These are phyloP conservation scores for Microsporum audouinii DNA, from an alignment of 2,329 filamentous ascomycete species.

Conservation along the genomic window DNA sequence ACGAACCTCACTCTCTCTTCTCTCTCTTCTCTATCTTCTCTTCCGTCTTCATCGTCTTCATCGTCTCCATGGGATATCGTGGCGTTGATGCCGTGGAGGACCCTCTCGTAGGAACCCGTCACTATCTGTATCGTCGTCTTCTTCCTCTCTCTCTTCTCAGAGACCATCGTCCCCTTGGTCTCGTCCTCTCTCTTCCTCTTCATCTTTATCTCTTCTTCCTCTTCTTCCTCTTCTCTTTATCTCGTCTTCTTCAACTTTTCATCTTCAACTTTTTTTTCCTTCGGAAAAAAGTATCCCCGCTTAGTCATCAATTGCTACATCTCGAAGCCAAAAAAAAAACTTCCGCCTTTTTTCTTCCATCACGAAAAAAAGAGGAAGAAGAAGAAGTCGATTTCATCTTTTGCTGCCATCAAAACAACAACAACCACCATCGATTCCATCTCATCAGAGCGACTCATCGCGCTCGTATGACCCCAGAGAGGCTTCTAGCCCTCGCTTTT, in stretches of 20 bases:
- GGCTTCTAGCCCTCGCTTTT: constrained; percentile 29
- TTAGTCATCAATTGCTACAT: background rate
- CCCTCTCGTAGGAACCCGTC: constrained; percentile 84
- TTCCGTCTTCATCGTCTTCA: background rate
- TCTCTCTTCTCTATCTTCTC: constrained; percentile 13
- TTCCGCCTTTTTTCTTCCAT: background rate
- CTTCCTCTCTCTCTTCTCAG: constrained; percentile 16
- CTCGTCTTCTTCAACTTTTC: background rate
- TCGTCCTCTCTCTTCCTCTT: background rate
- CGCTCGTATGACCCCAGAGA: constrained; percentile 34
- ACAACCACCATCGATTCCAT: constrained; percentile 33
- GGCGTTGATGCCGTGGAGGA: constrained; percentile 83
- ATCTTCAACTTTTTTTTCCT: background rate
- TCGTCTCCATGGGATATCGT: constrained; percentile 31
- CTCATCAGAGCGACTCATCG: constrained; percentile 35
- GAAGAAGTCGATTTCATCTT: constrained; percentile 12
- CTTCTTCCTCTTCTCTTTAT: background rate
- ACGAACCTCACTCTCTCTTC: constrained; percentile 52
- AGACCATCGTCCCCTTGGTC: background rate
- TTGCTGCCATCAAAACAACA: constrained; percentile 27
- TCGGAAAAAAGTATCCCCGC: background rate
- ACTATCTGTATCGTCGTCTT: constrained; percentile 68
- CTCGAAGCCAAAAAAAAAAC: background rate
- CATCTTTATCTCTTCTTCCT: background rate
- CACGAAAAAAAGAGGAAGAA: background rate